Evolutionary conservation across 345 rosid genomes (phyloP).

Genomic region (Isatis tinctoria): DNA sequence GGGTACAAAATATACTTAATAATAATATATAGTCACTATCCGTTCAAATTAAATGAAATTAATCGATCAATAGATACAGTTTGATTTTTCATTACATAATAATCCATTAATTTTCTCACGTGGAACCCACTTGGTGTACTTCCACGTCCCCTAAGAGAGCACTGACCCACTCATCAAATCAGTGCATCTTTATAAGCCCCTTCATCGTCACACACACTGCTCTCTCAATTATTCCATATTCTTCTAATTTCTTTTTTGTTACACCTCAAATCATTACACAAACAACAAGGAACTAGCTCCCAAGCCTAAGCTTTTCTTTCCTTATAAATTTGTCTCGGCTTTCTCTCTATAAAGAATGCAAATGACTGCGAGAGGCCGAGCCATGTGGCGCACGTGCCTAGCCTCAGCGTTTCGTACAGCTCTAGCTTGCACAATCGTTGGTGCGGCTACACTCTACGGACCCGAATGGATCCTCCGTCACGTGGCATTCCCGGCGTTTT

Average conservation of each 20-base stretch:
- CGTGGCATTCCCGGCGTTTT: constrained; percentile 70
- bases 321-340: not conserved
- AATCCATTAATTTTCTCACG: constrained; percentile 22
- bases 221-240: constrained; percentile 34
- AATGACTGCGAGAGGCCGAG: constrained; percentile 42
- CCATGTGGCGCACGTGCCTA: constrained; percentile 58
- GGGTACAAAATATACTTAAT: not conserved
- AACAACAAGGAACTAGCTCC: constrained; percentile 33
- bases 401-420: constrained; percentile 69
- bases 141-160: constrained; percentile 32
- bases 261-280: constrained; percentile 21
- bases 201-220: constrained; percentile 31
- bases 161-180: constrained; percentile 35
- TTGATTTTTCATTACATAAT: constrained; percentile 16
- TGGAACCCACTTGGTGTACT: constrained; percentile 42
- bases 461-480: constrained; percentile 43
- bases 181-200: constrained; percentile 27
- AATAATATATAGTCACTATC: constrained; percentile 19
- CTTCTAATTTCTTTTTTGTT: constrained; percentile 7
- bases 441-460: constrained; percentile 59
- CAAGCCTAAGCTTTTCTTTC: constrained; percentile 23
- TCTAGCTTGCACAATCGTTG: constrained; percentile 75
- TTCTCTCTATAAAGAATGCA: constrained; percentile 22
- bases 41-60: not conserved
- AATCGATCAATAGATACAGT: not conserved